Percentiles rank a stretch among this genome's conserved stretches.
Conservation (phyloP, 257 asterid species). For the Galeopsis tetrahit region DNA sequence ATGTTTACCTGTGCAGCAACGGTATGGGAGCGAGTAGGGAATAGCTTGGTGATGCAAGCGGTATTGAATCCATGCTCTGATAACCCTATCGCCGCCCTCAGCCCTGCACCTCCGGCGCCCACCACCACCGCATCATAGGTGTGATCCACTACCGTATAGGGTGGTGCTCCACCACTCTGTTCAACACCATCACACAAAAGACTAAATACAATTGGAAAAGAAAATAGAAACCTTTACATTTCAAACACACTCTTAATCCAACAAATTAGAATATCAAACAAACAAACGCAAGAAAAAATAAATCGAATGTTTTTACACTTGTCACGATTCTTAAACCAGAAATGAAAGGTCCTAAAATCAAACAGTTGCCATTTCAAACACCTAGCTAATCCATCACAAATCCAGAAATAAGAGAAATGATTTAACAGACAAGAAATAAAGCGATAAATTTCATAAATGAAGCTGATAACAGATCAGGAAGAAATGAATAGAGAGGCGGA, state of each 20-base stretch:
- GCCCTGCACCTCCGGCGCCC: conserved; percentile 99
- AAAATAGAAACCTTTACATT: not conserved
- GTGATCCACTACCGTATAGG: conserved; percentile 94
- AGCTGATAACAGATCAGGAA: conserved; percentile 7
- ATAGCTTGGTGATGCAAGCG: conserved; percentile 96
- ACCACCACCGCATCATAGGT: conserved; percentile 98
- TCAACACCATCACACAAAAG: not conserved
- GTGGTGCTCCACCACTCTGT: conserved; percentile 71
- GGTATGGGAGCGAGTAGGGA: conserved; percentile 98
- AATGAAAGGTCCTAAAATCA: not conserved
- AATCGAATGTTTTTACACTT: not conserved
- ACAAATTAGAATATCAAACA: conserved; percentile 8
- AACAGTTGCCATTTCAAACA: not conserved
- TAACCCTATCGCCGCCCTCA: conserved; percentile 95
- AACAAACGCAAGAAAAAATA: not conserved
- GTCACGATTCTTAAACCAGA: not conserved
- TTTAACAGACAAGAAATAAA: not conserved
- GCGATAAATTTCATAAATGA: not conserved
- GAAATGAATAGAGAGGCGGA: not conserved
- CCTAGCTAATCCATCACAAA: conserved; percentile 29
- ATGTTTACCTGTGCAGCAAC: conserved; percentile 92
- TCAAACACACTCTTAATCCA: conserved; percentile 14
- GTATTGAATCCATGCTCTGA: conserved; percentile 99
- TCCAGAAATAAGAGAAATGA: not conserved
- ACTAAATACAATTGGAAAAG: conserved; percentile 8